These are phyloP conservation scores for Myochromella boudieri DNA, from an alignment of 768 basidiomycete species.

Conservation along the genomic window DNA sequence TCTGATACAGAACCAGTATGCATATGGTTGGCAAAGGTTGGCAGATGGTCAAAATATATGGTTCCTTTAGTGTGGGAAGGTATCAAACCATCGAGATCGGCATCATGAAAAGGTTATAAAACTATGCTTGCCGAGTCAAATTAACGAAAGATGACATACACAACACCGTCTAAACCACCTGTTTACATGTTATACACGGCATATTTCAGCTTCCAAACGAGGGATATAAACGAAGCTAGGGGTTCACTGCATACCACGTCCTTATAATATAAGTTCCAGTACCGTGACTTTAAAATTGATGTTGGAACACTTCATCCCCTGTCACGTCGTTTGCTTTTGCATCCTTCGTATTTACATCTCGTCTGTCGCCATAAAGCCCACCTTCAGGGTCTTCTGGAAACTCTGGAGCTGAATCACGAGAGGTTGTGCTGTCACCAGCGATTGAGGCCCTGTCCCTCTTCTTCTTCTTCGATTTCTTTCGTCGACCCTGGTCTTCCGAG, in stretches of 20 bases:
- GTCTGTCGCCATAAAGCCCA: slow-evolving; percentile 53
- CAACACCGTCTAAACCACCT: slow-evolving; percentile 8
- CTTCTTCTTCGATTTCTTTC: slow-evolving; percentile 68
- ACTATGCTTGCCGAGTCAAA: slow-evolving; percentile 5
- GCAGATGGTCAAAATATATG: slow-evolving; percentile 8
- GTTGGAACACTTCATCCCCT: slow-evolving; percentile 56
- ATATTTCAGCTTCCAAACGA: slow-evolving; percentile 1
- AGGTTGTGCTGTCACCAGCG: slow-evolving; percentile 33
- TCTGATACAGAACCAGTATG: too few relatives aligned
- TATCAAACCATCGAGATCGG: slow-evolving; percentile 1
- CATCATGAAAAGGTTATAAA: background rate
- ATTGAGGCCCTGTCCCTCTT: slow-evolving; percentile 55
- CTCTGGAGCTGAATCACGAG: slow-evolving; percentile 41
- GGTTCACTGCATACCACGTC: slow-evolving; percentile 7
- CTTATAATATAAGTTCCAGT: background rate
- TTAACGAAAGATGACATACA: slow-evolving; percentile 4
- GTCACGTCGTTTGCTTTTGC: slow-evolving; percentile 24
- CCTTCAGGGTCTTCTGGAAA: slow-evolving; percentile 76
- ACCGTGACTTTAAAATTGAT: slow-evolving; percentile 51
- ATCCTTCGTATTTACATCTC: slow-evolving; percentile 19
- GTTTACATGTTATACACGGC: slow-evolving; percentile 4
- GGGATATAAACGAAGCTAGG: slow-evolving; percentile 7
- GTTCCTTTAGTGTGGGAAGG: background rate
- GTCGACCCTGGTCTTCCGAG: slow-evolving; percentile 41
- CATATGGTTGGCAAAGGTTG: too few relatives aligned